Evolutionary conservation across 805 yeast species (phyloP).

Genomic region (Yamadazyma sp.): DNA sequence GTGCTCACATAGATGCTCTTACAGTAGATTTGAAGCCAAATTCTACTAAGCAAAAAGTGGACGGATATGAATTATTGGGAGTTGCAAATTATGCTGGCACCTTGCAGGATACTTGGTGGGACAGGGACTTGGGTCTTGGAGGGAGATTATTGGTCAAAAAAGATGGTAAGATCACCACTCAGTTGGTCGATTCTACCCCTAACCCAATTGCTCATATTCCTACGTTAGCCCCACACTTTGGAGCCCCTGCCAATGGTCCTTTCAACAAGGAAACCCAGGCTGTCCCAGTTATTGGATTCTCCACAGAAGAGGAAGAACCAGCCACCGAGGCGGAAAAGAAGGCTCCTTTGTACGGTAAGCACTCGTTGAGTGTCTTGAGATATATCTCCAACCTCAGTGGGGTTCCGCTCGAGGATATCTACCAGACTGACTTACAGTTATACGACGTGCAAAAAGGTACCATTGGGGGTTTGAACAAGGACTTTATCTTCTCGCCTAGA

Average conservation of each 20-base stretch:
- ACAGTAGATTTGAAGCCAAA: slow-evolving; percentile 23
- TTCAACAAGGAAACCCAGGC: slow-evolving; percentile 39
- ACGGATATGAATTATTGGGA: slow-evolving; percentile 38
- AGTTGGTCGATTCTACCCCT: slow-evolving; percentile 32
- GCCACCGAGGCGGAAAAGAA: slow-evolving; percentile 59
- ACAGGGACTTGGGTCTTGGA: slow-evolving; percentile 44
- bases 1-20: slow-evolving; percentile 39
- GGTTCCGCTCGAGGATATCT: slow-evolving; percentile 58
- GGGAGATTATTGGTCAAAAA: slow-evolving; percentile 33
- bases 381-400: slow-evolving; percentile 63
- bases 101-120: slow-evolving; percentile 36
- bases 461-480: slow-evolving; percentile 74
- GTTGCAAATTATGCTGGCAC: slow-evolving; percentile 44
- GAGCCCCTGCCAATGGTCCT: slow-evolving; percentile 23
- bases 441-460: slow-evolving; percentile 80
- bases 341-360: slow-evolving; percentile 69
- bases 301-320: slow-evolving; percentile 36
- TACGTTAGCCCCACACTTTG: slow-evolving; percentile 41
- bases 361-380: slow-evolving; percentile 65
- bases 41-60: slow-evolving; percentile 21
- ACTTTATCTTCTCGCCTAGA: slow-evolving; percentile 72
- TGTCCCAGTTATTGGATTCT: slow-evolving; percentile 38
- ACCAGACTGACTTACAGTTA: slow-evolving; percentile 73
- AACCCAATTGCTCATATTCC: slow-evolving; percentile 42
- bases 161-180: slow-evolving; percentile 22